phyloP scores from a whole-genome alignment of 257 asterid genomes.

The Asclepias syriaca region DNA sequence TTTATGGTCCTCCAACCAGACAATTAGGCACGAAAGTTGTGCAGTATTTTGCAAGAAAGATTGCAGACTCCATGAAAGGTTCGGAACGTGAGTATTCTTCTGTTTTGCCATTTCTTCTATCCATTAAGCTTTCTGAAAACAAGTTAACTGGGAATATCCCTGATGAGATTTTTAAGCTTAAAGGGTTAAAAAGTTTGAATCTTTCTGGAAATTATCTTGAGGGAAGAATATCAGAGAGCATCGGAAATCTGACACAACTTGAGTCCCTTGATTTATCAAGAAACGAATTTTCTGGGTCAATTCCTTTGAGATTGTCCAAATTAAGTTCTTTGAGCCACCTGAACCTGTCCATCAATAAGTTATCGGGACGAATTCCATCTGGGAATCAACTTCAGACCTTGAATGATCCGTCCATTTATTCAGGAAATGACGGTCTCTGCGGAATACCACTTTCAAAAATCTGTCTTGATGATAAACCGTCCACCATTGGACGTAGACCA shows the following conservation, averaged over 20 bases:
- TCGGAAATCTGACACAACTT: conserved; percentile 26
- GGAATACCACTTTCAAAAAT: conserved; percentile 4
- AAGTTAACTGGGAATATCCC: no score
- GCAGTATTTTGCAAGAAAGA: no score
- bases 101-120: no score
- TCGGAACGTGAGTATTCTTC: no score
- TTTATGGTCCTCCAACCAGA: no score
- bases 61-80: no score
- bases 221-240: conserved; percentile 23
- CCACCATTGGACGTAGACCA: background rate
- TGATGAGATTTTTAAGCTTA: no score
- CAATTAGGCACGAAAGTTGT: no score
- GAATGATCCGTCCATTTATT: conserved; percentile 3
- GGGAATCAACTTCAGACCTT: conserved; percentile 31
- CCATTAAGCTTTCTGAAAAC: no score
- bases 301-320: conserved; percentile 25
- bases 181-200: no score
- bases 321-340: conserved; percentile 24
- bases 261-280: conserved; percentile 33
- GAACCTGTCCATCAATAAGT: conserved; percentile 24
- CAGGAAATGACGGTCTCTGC: conserved; percentile 12
- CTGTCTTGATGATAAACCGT: background rate
- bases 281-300: conserved; percentile 24
- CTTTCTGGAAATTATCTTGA: no score
- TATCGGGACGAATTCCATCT: conserved; percentile 30